Percentiles rank a stretch among this genome's conserved stretches.
Evolutionary conservation across 768 basidiomycete genomes (phyloP).

Genomic region (Dioszegia crocea): DNA sequence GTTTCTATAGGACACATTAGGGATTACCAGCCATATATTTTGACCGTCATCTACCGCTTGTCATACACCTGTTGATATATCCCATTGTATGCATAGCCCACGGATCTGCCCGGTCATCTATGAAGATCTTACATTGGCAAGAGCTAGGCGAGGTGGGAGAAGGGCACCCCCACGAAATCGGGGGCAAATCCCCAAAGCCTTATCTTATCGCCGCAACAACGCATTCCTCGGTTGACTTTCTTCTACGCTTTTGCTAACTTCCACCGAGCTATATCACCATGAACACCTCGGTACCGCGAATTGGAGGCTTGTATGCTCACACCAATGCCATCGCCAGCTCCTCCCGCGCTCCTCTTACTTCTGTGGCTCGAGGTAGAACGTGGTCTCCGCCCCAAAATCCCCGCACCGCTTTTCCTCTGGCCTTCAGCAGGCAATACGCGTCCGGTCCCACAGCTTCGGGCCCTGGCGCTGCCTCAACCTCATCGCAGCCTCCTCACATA

Average conservation of each 20-base stretch:
- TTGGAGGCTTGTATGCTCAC: background rate
- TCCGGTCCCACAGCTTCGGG: background rate
- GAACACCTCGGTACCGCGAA: background rate
- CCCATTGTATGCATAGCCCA: too few relatives aligned
- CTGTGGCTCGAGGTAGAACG: background rate
- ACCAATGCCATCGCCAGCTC: constrained; percentile 2
- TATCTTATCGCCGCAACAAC: too few relatives aligned
- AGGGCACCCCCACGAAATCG: too few relatives aligned
- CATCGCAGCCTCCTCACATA: constrained; percentile 19
- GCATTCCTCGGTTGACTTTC: too few relatives aligned
- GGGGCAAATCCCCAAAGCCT: too few relatives aligned
- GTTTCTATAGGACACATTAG: background rate
- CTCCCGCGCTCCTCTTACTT: background rate
- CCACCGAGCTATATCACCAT: background rate
- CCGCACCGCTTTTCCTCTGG: background rate
- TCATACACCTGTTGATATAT: too few relatives aligned
- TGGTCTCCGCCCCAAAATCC: background rate
- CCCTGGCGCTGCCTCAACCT: background rate
- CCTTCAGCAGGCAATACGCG: background rate
- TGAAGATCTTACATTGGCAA: too few relatives aligned
- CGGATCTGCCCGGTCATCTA: too few relatives aligned
- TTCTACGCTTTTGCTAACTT: too few relatives aligned
- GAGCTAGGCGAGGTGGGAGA: too few relatives aligned
- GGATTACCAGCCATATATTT: too few relatives aligned
- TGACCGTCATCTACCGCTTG: too few relatives aligned